These are phyloP conservation scores for Xylaria sp. DNA, from an alignment of 2,329 filamentous ascomycete species.

Conservation along the genomic window DNA sequence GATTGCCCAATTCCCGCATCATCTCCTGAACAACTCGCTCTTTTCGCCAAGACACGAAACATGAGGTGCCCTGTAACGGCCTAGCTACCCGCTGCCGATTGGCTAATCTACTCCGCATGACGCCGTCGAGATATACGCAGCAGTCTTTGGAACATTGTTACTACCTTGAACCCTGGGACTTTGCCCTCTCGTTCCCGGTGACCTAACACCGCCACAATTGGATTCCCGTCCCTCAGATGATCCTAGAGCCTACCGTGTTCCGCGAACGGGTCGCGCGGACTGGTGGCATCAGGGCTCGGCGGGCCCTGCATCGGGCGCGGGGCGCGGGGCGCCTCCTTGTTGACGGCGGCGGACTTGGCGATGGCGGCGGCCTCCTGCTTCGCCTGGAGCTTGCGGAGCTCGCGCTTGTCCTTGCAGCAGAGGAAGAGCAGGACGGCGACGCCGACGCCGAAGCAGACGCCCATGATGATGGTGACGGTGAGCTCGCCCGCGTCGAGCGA, in stretches of 20 bases:
- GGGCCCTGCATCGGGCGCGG: background rate
- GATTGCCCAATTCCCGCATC: too few species aligned
- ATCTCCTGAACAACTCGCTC: too few species aligned
- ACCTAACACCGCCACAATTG: background rate
- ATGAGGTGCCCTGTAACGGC: too few species aligned
- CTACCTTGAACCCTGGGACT: background rate
- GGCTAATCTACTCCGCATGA: too few species aligned
- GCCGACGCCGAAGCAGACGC: slow-evolving; percentile 42
- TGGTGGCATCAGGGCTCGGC: background rate
- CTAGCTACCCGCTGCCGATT: too few species aligned
- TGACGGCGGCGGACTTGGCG: slow-evolving; percentile 46
- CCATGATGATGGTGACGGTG: slow-evolving; percentile 53
- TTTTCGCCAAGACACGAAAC: too few species aligned
- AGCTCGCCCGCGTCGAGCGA: slow-evolving; percentile 48
- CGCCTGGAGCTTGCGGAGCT: slow-evolving; percentile 47
- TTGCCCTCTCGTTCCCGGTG: background rate
- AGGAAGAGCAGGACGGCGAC: slow-evolving; percentile 50
- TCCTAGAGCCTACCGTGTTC: slow-evolving; percentile 1
- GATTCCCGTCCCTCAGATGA: background rate
- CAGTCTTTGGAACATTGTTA: too few species aligned
- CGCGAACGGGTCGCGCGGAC: slow-evolving; percentile 13
- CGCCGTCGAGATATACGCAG: too few species aligned
- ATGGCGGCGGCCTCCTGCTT: slow-evolving; percentile 55
- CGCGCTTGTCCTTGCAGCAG: slow-evolving; percentile 54
- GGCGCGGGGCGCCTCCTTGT: background rate